Percentiles rank a stretch among this genome's conserved stretches.
phyloP scores from a whole-genome alignment of 2,329 filamentous ascomycete genomes.

The Fusarium zealandicum region DNA sequence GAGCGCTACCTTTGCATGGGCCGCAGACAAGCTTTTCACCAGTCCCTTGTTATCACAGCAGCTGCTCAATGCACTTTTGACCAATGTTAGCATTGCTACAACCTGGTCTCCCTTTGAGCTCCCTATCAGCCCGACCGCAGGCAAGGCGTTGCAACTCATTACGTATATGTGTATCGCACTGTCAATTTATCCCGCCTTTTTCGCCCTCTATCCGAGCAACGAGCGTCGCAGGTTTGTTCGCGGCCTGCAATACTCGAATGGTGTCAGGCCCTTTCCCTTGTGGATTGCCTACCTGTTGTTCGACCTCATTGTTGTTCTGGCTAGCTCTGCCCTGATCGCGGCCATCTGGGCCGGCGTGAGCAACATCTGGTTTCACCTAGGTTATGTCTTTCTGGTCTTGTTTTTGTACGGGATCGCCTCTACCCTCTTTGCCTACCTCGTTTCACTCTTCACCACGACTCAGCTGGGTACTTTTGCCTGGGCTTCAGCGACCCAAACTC shows the following conservation, averaged over 20 bases:
- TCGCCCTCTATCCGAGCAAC: constrained; percentile 86
- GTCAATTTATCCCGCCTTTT: constrained; percentile 82
- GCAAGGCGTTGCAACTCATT: constrained; percentile 78
- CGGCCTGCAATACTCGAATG: constrained; percentile 89
- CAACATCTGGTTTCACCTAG: constrained; percentile 76
- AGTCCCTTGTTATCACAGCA: constrained; percentile 71
- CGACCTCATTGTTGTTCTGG: constrained; percentile 77
- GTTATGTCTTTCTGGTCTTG: constrained; percentile 83
- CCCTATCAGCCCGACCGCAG: constrained; percentile 72
- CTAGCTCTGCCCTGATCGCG: constrained; percentile 68
- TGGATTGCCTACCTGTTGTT: constrained; percentile 86
- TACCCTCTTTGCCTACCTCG: constrained; percentile 77
- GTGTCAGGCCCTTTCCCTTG: constrained; percentile 79
- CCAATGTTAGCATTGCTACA: constrained; percentile 73
- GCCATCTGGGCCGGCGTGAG: constrained; percentile 73
- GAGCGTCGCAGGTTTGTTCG: constrained; percentile 82
- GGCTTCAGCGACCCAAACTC: constrained; percentile 76
- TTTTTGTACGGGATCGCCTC: constrained; percentile 82
- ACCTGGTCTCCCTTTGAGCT: constrained; percentile 78
- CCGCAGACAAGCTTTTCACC: constrained; percentile 66
- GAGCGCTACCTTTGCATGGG: constrained; percentile 73
- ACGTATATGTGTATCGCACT: constrained; percentile 84
- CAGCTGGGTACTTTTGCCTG: constrained; percentile 87
- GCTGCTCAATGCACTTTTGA: constrained; percentile 69
- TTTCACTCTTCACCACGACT: constrained; percentile 80